Evolutionary conservation across 176 grass and related monocot species (phyloP), one percentile per base, ranked within the genome.

Genomic region (Pharus latifolius): DNA sequence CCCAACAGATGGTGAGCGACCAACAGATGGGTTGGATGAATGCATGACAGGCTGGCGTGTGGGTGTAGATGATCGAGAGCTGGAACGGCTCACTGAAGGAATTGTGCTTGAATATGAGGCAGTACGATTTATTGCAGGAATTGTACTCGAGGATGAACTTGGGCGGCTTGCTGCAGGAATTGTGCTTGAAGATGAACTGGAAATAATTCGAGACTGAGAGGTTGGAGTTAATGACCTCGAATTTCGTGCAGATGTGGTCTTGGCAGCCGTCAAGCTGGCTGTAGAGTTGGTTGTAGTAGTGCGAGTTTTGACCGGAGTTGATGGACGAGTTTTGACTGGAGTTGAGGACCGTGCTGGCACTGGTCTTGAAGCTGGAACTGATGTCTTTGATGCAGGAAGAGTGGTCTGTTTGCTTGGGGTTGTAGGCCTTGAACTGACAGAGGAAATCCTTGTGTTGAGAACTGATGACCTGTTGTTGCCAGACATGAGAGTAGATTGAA

Each of bases 181-280:
- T 40, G 50, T 78, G 51, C 48, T 81, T 61, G 81, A 86, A 75
- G 53, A 73, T 74, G 80, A 58, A 72, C 49, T 80, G 42, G 84
- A 53, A 20, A 66, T 45, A 15, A 73, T 69, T 67, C 47, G 80
- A 64, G 84, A 52, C 25, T 82, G 78, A 44, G 85, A 84, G 25
- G 71, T 78, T 70, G 88, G 92, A 64, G 88, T 96, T 68, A 84
- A 83, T 68, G 87, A 77, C 70, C 96, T 85, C 10, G 90, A 93
- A 76, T 67, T 91, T 54, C 73, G 85, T 29, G 78, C 50, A 58
- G 82, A 74, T 63, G 19, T 65, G 44, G 18, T 52, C 68, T 80
- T 92, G n/a, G 31, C 42, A 73, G 56, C 67, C 63, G 56, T 38
- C 7, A 61, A 77, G 72, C 53, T 80, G 54, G 47, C 17, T 26